A percentile compares a stretch with the other conserved stretches of the same genome.
Conservation (phyloP, 768 basidiomycete species). For the Termitomyces sp. region DNA sequence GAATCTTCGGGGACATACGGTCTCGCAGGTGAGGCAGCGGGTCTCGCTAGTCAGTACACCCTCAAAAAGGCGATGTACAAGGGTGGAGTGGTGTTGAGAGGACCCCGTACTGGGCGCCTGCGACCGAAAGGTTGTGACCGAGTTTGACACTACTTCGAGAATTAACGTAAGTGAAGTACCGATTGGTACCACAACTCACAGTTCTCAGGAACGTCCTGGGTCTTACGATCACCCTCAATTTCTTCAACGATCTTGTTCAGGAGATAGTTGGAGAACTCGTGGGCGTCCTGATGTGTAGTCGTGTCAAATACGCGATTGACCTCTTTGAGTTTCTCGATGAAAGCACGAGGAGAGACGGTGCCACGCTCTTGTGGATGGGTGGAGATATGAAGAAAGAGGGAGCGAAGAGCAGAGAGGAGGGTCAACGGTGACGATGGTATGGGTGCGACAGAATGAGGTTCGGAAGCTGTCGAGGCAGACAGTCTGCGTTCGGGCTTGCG, state of each 20-base stretch:
- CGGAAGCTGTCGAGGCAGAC: slow-evolving; percentile 22
- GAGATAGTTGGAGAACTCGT: slow-evolving; percentile 94
- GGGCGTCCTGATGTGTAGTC: slow-evolving; percentile 96
- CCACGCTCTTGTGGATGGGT: slow-evolving; percentile 74
- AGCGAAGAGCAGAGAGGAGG: slow-evolving; percentile 87
- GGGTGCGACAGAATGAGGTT: slow-evolving; percentile 29
- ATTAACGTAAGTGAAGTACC: slow-evolving; percentile 3
- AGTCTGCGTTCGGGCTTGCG: slow-evolving; percentile 55
- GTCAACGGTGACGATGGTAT: slow-evolving; percentile 62
- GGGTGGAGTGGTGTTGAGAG: slow-evolving; percentile 52
- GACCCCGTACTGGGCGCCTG: slow-evolving; percentile 39
- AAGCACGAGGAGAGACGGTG: slow-evolving; percentile 81
- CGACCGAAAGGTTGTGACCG: slow-evolving; percentile 49
- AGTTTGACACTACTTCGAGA: slow-evolving; percentile 48
- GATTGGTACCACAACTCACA: slow-evolving; percentile 39
- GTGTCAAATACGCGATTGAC: slow-evolving; percentile 88
- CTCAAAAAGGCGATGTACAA: slow-evolving; percentile 91
- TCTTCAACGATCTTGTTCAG: slow-evolving; percentile 93
- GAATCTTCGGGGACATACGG: slow-evolving; percentile 43
- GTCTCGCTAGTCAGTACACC: slow-evolving; percentile 96
- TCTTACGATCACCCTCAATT: slow-evolving; percentile 66
- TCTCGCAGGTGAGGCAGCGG: slow-evolving; percentile 96
- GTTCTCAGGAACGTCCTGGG: slow-evolving; percentile 45
- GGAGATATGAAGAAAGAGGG: slow-evolving; percentile 84
- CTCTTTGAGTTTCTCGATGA: slow-evolving; percentile 91